Conservation (phyloP, 129 eudicot genomes). For the Centella asiatica region DNA sequence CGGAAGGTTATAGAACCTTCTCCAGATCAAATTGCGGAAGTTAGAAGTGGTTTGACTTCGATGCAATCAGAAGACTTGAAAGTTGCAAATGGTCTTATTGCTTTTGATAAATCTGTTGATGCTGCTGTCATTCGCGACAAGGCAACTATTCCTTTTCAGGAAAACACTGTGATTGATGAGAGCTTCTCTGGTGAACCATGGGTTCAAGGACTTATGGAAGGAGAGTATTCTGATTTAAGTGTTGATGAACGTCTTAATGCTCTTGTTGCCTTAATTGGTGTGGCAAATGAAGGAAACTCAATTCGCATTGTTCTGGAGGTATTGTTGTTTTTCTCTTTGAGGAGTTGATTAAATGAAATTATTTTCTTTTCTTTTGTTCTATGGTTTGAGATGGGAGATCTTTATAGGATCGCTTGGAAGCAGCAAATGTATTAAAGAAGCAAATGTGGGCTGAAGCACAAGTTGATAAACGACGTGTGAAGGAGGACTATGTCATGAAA, state of each 20-base stretch:
- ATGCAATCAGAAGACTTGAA: constrained; percentile 18
- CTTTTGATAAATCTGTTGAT: constrained; percentile 20
- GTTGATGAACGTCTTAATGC: constrained; percentile 87
- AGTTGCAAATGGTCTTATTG: constrained; percentile 19
- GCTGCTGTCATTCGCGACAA: constrained; percentile 26
- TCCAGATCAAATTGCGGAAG: constrained; percentile 13
- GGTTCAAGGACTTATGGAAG: constrained; percentile 85
- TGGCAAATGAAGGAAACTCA: constrained; percentile 88
- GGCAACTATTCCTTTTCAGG: constrained; percentile 22
- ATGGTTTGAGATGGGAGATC: constrained; percentile 10
- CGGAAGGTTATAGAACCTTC: constrained; percentile 11
- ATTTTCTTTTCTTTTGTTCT: neutral
- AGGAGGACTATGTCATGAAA: constrained; percentile 53
- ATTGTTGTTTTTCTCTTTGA: constrained; percentile 6
- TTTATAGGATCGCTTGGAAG: constrained; percentile 86
- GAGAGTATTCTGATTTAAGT: constrained; percentile 70
- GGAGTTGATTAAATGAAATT: neutral
- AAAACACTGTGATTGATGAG: constrained; percentile 50
- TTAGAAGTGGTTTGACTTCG: constrained; percentile 6
- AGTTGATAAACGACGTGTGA: constrained; percentile 62
- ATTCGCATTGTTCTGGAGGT: constrained; percentile 75
- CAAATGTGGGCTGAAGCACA: constrained; percentile 96
- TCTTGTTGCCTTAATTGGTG: constrained; percentile 61
- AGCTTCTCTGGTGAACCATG: constrained; percentile 59
- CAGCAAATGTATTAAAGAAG: constrained; percentile 83